Evolutionary conservation across 2,329 filamentous ascomycete genomes (phyloP), one percentile per base, ranked within the genome.

Genomic region (Aspergillus thermomutatus): DNA sequence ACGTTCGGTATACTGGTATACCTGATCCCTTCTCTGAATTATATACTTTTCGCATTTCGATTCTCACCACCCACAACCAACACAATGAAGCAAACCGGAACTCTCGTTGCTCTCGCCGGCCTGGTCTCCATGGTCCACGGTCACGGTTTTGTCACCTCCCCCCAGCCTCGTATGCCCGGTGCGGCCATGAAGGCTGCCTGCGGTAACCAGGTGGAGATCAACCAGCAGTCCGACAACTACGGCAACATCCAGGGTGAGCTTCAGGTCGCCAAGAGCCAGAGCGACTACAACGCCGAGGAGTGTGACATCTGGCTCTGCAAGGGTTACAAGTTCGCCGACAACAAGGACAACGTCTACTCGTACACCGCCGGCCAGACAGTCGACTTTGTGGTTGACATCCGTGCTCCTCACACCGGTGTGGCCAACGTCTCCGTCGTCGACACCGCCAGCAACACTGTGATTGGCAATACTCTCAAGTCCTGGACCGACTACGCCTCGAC

Each of bases 231-330:
- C 17, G 82, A 85, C 75, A 75, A 79, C 68, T 81, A 80, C 69
- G 82, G 82, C 63, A 85, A 85, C 69, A 72, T 85, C 61, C 83
- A 86, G 70, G 78, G 78, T 56, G 74, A 82, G 61, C 74, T 82
- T 46, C 80, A 83, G 67, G 74, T 80, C 50, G 79, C 77, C 66
- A 68, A 54, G 55, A 64, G 68, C 60, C 79, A 83, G 70, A 62
- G 34, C 50, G 81, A 82, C 72, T 82, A 79, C 71, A 72, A 81
- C 54, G 73, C 74, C 48, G 67, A 69, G 1, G 67, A 71, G 40
- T 84, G 82, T 69, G 72, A 82, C 64, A 73, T 83, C 65, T 83
- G 77, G 77, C 76, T 82, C 49, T 84, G 82, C 80, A 83, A 84
- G 73, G 83, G 83, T 58, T 80, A 80, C 72, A 79, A 84, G 66